Conservation (phyloP, 169 alveolate genomes). For the Cryptosporidium viatorum region DNA sequence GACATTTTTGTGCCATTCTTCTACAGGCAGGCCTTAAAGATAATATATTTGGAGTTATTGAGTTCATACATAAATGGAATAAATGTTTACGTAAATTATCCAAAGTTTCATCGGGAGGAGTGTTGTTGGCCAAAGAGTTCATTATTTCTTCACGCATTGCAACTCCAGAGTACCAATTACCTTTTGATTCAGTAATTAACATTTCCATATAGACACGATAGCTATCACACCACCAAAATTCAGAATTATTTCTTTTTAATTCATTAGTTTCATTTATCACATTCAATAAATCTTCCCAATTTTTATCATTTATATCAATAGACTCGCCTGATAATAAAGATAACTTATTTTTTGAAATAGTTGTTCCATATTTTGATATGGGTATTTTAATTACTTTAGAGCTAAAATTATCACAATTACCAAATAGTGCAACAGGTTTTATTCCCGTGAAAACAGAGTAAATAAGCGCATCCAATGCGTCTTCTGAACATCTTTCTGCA, state of each 20-base stretch:
- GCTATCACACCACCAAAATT: constrained; percentile 45
- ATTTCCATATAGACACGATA: constrained; percentile 63
- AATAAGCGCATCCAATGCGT: constrained; percentile 48
- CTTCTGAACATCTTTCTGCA: constrained; percentile 71
- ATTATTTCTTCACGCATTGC: constrained; percentile 22
- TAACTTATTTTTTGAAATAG: constrained; percentile 22
- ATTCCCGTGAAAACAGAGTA: constrained; percentile 58
- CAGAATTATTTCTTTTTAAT: constrained; percentile 5
- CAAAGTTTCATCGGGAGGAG: constrained; percentile 28
- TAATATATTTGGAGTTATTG: constrained; percentile 48
- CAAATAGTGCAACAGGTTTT: constrained; percentile 35
- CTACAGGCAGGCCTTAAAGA: constrained; percentile 63
- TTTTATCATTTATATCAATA: not conserved
- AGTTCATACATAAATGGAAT: constrained; percentile 33
- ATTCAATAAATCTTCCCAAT: constrained; percentile 52
- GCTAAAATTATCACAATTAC: not conserved
- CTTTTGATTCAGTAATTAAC: constrained; percentile 38
- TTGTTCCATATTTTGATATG: constrained; percentile 9
- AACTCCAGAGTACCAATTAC: constrained; percentile 18
- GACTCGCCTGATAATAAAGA: constrained; percentile 51
- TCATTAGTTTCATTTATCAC: constrained; percentile 29
- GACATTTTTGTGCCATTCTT: constrained; percentile 74
- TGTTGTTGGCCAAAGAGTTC: not conserved
- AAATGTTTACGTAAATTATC: constrained; percentile 23
- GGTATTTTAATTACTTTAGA: not conserved